Evolutionary conservation across 148 eudicot species (phyloP), one percentile per base, ranked within the genome.

Genomic region (Chenopodium album): DNA sequence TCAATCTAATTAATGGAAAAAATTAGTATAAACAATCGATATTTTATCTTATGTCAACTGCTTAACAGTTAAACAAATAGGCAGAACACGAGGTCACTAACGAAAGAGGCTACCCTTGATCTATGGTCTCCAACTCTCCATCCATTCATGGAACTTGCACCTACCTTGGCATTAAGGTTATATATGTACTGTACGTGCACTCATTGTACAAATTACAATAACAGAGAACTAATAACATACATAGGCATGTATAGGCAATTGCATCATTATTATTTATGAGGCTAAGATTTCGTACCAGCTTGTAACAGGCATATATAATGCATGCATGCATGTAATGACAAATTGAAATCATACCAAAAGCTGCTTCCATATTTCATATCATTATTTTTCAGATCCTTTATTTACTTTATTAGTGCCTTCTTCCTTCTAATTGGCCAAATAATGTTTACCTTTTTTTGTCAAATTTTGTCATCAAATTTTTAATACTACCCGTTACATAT

Each of bases 381-480:
- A 62, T 62, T 1, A 56, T 56, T 56, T 56, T 4, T 0, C 7
- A 62, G 66, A 62, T 23, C 66, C 23, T 59, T 19, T 19, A 7
- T 19, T 59, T 59, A 59, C 63, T 59, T 14, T 19, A 59, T 19
- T 12, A 19, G 17, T 59, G 63, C 10, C 26, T n/a, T 20, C 50
- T 64, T 34, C 41, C 28, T 37, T 31, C 9, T 2, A 41, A 13
- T 54, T 54, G 78, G 78, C 78, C 29, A 60, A 41, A 6, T 52
- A 52, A 32, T 31, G 63, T 62, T 46, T 62, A 62, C 66, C 22
- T 17, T 56, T 62, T 62, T 79, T 23, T 71, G 76, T 59, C 52
- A 23, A 59, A 56, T 22, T 71, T 79, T 34, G 69, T 70, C 81
- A 70, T 79, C 68, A 79, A 41, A 41, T 32, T 32, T 32, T 32